Evolutionary conservation across 2,329 filamentous ascomycete genomes (phyloP).

Genomic region (Ascochyta koolunga): DNA sequence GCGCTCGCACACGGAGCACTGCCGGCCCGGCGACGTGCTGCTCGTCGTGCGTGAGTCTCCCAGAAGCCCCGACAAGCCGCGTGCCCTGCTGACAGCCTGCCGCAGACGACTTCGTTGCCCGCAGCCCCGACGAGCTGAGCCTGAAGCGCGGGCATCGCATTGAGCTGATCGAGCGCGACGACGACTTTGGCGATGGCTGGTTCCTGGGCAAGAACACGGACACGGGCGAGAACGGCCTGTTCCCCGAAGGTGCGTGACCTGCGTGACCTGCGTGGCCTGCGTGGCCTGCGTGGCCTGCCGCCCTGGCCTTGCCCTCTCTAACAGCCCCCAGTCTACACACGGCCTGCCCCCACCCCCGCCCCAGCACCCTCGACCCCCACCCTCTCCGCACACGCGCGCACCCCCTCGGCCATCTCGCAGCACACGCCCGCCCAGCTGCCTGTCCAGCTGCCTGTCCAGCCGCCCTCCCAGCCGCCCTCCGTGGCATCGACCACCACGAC

Average conservation of each 20-base stretch:
- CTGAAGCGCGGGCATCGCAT: constrained; percentile 84
- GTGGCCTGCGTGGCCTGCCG: neutral
- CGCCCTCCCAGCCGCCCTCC: constrained; percentile 2
- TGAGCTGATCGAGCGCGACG: constrained; percentile 82
- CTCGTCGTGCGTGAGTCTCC: constrained; percentile 72
- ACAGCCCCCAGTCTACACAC: constrained; percentile 63
- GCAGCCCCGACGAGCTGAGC: constrained; percentile 91
- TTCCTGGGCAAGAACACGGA: constrained; percentile 76
- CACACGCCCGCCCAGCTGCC: constrained; percentile 10
- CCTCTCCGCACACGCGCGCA: constrained; percentile 39
- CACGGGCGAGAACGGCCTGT: constrained; percentile 77
- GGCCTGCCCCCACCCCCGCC: constrained; percentile 62
- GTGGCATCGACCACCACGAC: constrained; percentile 19
- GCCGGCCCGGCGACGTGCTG: constrained; percentile 70
- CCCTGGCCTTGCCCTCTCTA: constrained; percentile 18
- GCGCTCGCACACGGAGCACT: constrained; percentile 51
- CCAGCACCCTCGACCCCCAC: constrained; percentile 53
- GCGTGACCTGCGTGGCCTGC: no score
- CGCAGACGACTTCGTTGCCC: constrained; percentile 87
- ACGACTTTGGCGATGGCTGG: constrained; percentile 89
- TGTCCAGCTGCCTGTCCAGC: constrained; percentile 24
- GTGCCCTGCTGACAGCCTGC: constrained; percentile 13
- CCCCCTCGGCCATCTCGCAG: constrained; percentile 33
- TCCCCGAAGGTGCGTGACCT: constrained; percentile 72
- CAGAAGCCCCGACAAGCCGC: no score